These are phyloP conservation scores for Prunus mira DNA, from an alignment of 306 rosid genomes.

Conservation along the genomic window DNA sequence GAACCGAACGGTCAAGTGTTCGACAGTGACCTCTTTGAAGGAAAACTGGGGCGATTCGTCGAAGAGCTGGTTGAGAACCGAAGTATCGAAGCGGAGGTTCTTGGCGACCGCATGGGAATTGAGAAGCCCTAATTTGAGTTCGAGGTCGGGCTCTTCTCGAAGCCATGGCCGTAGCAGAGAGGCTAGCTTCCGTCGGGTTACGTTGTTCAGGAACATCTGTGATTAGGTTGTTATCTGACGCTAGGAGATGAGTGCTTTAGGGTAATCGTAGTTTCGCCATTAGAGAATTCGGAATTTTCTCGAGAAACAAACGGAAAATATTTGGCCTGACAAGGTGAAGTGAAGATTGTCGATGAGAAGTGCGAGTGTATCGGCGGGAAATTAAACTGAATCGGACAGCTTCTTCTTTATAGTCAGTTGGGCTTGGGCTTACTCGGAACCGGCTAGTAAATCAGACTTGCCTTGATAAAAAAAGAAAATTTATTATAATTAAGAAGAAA, in stretches of 20 bases:
- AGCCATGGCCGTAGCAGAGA: slow-evolving; percentile 82
- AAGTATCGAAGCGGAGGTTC: slow-evolving; percentile 52
- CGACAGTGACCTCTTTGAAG: slow-evolving; percentile 53
- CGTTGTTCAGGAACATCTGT: slow-evolving; percentile 45
- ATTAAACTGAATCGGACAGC: not conserved
- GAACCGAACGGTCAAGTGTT: slow-evolving; percentile 50
- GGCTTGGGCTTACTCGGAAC: not conserved
- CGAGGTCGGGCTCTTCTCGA: slow-evolving; percentile 55
- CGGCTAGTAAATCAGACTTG: not conserved
- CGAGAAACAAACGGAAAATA: slow-evolving; percentile 3
- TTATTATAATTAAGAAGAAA: too few relatives aligned
- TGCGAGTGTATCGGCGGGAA: slow-evolving; percentile 41
- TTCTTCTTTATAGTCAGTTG: not conserved
- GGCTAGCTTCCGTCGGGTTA: slow-evolving; percentile 52
- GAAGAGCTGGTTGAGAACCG: slow-evolving; percentile 53
- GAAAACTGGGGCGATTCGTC: slow-evolving; percentile 41
- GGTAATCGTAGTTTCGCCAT: not conserved
- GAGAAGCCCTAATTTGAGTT: slow-evolving; percentile 53
- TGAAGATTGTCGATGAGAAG: not conserved
- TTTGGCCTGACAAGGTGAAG: not conserved
- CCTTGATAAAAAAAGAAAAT: too few relatives aligned
- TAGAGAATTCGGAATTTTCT: slow-evolving; percentile 6
- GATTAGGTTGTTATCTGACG: not conserved
- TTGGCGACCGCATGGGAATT: slow-evolving; percentile 45
- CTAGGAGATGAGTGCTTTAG: not conserved